Conservation (phyloP, 768 basidiomycete species). For the Suillus clintonianus region DNA sequence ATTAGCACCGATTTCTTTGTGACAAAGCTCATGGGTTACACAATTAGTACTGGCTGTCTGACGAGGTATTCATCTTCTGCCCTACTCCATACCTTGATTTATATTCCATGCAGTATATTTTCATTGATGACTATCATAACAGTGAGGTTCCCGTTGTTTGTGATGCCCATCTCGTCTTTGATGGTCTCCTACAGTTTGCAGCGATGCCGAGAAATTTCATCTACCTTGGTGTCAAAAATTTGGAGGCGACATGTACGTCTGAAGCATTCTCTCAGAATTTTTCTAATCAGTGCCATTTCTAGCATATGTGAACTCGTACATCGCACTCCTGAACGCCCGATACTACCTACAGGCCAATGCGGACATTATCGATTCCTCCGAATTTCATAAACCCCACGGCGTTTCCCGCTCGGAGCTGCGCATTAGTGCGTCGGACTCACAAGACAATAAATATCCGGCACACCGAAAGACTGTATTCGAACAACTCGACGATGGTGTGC, state of each 20-base stretch:
- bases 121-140: neutral
- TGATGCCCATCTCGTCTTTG: neutral
- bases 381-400: neutral
- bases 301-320: neutral
- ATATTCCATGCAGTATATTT: neutral
- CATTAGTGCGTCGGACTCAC: too few species aligned
- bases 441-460: neutral
- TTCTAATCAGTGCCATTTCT: neutral
- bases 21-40: neutral
- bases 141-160: neutral
- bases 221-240: neutral
- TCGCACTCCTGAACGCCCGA: neutral
- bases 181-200: neutral
- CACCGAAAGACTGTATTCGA: neutral
- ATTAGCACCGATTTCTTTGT: neutral
- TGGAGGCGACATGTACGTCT: neutral
- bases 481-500: neutral
- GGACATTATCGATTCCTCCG: neutral
- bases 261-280: neutral
- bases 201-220: neutral
- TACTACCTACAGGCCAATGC: neutral
- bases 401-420: too few species aligned
- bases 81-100: neutral
- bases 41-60: neutral
- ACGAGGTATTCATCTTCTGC: neutral